A percentile compares a stretch with the other conserved stretches of the same genome.
Evolutionary conservation across 148 eudicot species (phyloP).

Genomic region (Hydrangea macrophylla): DNA sequence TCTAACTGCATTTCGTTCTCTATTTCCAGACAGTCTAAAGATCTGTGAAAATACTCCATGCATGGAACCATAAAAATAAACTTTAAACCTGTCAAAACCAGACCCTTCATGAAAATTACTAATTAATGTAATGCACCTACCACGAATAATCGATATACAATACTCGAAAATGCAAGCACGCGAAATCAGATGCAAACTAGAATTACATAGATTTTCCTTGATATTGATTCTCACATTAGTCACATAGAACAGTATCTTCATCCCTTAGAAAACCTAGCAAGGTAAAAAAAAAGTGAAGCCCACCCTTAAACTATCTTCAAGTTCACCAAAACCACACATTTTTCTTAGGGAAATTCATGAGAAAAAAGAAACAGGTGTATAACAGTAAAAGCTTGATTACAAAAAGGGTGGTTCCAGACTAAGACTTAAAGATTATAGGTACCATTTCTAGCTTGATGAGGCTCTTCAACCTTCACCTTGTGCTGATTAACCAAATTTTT

Average conservation of each 20-base stretch:
- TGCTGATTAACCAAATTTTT: not conserved
- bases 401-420: not conserved
- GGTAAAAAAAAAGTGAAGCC: not conserved
- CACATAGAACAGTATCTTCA: not conserved
- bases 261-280: not conserved
- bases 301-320: not conserved
- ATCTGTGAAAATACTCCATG: too few species aligned
- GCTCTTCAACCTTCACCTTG: conserved; percentile 16
- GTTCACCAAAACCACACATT: not conserved
- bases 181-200: not conserved
- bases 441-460: conserved; percentile 13
- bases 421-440: not conserved
- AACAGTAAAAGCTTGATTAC: not conserved
- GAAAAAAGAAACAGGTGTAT: not conserved
- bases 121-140: too few species aligned
- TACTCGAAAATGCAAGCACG: too few species aligned
- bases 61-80: too few species aligned
- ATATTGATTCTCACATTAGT: not conserved
- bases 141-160: too few species aligned
- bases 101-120: too few species aligned
- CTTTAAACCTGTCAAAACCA: too few species aligned
- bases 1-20: too few species aligned
- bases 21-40: too few species aligned
- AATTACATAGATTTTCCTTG: not conserved
- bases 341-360: not conserved